Evolutionary conservation across 148 eudicot species (phyloP).

Genomic region (Simmondsia chinensis): DNA sequence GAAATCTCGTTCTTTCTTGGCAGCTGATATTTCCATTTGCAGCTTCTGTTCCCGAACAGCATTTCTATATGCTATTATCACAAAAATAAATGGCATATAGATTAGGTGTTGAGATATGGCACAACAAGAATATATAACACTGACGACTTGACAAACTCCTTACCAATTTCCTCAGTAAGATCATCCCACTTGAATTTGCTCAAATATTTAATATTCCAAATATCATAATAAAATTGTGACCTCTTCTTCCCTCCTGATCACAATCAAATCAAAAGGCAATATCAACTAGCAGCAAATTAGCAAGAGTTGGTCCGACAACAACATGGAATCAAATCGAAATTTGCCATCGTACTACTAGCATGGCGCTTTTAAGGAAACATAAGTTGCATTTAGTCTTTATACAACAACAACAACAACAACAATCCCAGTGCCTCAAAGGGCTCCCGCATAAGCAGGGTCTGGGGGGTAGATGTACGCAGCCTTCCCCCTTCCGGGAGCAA

Average conservation of each 20-base stretch:
- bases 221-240: slow-evolving; percentile 66
- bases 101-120: slow-evolving; percentile 2
- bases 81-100: background rate
- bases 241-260: slow-evolving; percentile 81
- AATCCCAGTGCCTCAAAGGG: too few relatives aligned
- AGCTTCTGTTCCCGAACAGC: slow-evolving; percentile 74
- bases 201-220: slow-evolving; percentile 92
- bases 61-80: slow-evolving; percentile 45
- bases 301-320: background rate
- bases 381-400: too few relatives aligned
- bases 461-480: too few relatives aligned
- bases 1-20: slow-evolving; percentile 74
- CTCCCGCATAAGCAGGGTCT: too few relatives aligned
- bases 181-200: slow-evolving; percentile 97
- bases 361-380: too few relatives aligned
- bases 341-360: too few relatives aligned
- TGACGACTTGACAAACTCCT: slow-evolving; percentile 7
- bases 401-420: too few relatives aligned
- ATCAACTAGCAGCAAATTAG: background rate
- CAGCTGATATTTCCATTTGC: slow-evolving; percentile 70
- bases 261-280: background rate
- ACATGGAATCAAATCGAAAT: background rate
- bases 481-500: too few relatives aligned
- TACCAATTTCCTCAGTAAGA: slow-evolving; percentile 80
- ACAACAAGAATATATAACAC: background rate